Percentiles rank a stretch among this genome's conserved stretches.
These are phyloP conservation scores for Macrolepiota dolichaula DNA, from an alignment of 768 basidiomycete species.

Conservation along the genomic window DNA sequence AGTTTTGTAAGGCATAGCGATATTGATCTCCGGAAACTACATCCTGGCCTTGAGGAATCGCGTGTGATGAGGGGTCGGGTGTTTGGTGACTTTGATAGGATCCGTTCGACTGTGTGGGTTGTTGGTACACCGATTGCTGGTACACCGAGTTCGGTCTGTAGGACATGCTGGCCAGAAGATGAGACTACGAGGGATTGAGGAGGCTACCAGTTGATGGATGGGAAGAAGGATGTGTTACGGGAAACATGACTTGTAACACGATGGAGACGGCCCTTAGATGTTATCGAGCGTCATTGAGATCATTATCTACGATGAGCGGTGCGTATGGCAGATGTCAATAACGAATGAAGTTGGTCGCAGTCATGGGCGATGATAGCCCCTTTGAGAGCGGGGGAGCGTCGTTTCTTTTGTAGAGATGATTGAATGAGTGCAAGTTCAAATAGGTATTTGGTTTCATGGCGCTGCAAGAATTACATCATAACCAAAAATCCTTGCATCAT, in stretches of 20 bases:
- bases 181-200: background rate
- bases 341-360: background rate
- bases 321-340: background rate
- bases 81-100: conserved; percentile 19
- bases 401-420: no score
- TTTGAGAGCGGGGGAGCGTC: background rate
- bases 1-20: conserved; percentile 81
- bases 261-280: background rate
- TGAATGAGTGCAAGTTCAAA: background rate
- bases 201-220: background rate
- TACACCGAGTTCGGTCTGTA: background rate
- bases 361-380: background rate
- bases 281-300: background rate
- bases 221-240: background rate
- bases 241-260: background rate
- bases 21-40: conserved; percentile 64
- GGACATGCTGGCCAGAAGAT: background rate
- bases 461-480: background rate
- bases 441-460: background rate
- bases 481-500: background rate
- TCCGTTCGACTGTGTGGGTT: conserved; percentile 15
- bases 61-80: conserved; percentile 12
- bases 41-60: conserved; percentile 23
- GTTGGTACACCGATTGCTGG: conserved; percentile 24
- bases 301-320: background rate